A percentile compares a stretch with the other conserved stretches of the same genome.
Evolutionary conservation across 768 basidiomycete genomes (phyloP).

Genomic region (Boletus barrowsii): DNA sequence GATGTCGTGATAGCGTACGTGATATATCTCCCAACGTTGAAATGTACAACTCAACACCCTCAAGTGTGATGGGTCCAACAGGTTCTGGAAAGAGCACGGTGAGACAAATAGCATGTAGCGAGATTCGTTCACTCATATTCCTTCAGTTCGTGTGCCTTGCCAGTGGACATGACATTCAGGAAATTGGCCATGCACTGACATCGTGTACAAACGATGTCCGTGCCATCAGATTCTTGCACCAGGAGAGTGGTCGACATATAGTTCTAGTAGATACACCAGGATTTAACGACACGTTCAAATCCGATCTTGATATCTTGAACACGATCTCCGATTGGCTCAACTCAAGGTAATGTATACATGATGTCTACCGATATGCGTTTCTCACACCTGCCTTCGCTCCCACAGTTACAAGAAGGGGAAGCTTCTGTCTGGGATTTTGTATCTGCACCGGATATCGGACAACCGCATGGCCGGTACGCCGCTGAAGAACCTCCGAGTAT

Average conservation of each 20-base stretch:
- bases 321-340: slow-evolving; percentile 16
- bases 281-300: not conserved
- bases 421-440: too few species aligned
- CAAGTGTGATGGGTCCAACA: slow-evolving; percentile 7
- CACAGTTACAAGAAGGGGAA: slow-evolving; percentile 1
- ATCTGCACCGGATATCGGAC: too few species aligned
- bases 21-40: too few species aligned
- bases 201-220: slow-evolving; percentile 11
- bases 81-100: too few species aligned
- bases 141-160: not conserved
- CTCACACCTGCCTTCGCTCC: not conserved
- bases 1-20: too few species aligned
- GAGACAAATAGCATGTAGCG: too few species aligned
- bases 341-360: too few species aligned
- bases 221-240: slow-evolving; percentile 4
- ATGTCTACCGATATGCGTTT: not conserved
- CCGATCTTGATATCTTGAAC: slow-evolving; percentile 11
- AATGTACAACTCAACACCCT: not conserved
- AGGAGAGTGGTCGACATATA: not conserved
- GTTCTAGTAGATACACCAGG: slow-evolving; percentile 25
- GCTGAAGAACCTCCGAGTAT: slow-evolving; percentile 22
- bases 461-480: too few species aligned
- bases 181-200: slow-evolving; percentile 5
- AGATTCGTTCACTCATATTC: too few species aligned
- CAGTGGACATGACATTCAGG: not conserved